Evolutionary conservation across 192 early-diverging fungal species (phyloP).

Genomic region (Phycomyces blakesleeanus): DNA sequence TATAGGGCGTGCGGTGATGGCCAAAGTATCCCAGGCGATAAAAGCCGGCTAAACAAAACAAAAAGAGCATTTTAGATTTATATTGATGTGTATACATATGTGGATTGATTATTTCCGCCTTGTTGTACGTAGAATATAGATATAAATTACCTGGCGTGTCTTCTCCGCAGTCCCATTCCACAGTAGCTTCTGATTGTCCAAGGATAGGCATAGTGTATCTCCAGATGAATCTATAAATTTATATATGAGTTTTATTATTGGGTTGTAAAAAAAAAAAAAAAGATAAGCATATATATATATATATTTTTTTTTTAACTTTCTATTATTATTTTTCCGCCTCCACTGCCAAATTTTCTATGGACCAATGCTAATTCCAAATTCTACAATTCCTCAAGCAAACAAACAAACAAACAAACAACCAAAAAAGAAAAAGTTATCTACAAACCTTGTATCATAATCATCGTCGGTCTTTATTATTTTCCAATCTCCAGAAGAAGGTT

Average conservation of each 20-base stretch:
- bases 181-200: constrained; percentile 19
- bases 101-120: too few relatives aligned
- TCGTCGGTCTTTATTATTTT: constrained; percentile 22
- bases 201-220: constrained; percentile 9
- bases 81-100: not conserved
- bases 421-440: too few relatives aligned
- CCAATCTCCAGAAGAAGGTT: constrained; percentile 16
- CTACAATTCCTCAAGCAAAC: too few relatives aligned
- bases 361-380: too few relatives aligned
- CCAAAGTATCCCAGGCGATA: constrained; percentile 33
- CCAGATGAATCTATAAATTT: constrained; percentile 19
- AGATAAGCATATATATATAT: too few relatives aligned
- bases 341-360: too few relatives aligned
- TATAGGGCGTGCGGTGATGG: constrained; percentile 12
- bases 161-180: constrained; percentile 17
- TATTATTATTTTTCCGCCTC: too few relatives aligned
- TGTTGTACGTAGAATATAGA: too few relatives aligned
- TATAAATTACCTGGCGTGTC: constrained; percentile 1
- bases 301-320: too few relatives aligned
- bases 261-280: too few relatives aligned
- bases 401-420: too few relatives aligned
- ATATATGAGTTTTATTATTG: too few relatives aligned
- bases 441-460: constrained; percentile 31
- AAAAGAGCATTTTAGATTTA: not conserved
- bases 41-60: constrained; percentile 10